Conservation (phyloP, 371 early-diverging fungal species). For the Apophysomyces elegans region DNA sequence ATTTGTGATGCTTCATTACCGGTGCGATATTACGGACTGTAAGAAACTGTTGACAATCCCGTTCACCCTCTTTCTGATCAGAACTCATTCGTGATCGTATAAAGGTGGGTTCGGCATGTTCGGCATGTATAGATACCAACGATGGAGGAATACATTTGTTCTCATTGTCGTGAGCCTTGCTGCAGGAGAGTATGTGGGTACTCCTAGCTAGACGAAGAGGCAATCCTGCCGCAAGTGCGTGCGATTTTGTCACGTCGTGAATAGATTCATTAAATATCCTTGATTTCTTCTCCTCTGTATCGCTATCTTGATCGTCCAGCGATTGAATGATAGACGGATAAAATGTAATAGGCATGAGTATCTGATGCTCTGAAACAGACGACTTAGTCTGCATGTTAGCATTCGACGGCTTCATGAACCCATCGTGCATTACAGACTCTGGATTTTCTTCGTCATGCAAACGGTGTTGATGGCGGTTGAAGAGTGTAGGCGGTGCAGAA, state of each 20-base stretch:
- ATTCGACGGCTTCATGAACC: neutral
- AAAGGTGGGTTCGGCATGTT: constrained; percentile 42
- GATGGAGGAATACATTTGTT: constrained; percentile 4
- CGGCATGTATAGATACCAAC: constrained; percentile 34
- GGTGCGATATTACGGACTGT: constrained; percentile 2
- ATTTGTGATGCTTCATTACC: constrained; percentile 32
- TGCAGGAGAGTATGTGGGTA: constrained; percentile 14
- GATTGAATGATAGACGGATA: constrained; percentile 16
- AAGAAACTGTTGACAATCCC: neutral
- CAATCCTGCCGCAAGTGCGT: neutral
- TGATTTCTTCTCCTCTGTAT: neutral
- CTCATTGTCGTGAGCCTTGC: constrained; percentile 13
- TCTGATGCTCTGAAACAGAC: neutral
- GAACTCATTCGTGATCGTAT: constrained; percentile 15
- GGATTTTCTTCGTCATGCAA: constrained; percentile 1
- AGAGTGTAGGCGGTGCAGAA: constrained; percentile 14
- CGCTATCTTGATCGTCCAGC: neutral
- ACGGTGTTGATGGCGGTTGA: neutral
- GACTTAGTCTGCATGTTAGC: neutral
- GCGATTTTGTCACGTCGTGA: neutral
- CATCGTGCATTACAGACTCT: neutral
- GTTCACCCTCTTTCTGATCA: neutral
- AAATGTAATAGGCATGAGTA: constrained; percentile 5
- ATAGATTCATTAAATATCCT: neutral
- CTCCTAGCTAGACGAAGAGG: constrained; percentile 12